These are phyloP conservation scores for Acanthamoeba royreba DNA, from an alignment of 208 protist genomes.

Conservation along the genomic window DNA sequence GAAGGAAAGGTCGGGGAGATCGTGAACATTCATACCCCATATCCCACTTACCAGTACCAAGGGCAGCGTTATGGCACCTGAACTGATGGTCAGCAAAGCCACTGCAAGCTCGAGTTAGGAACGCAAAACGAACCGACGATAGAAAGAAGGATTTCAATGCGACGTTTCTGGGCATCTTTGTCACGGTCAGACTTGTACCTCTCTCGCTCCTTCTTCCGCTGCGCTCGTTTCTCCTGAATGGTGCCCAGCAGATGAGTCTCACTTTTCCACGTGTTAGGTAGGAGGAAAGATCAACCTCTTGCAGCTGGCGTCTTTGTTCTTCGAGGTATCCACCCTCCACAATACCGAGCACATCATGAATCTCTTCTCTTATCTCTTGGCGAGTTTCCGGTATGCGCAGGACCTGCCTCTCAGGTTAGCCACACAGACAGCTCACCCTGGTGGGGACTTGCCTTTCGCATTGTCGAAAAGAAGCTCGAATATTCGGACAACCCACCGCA, in stretches of 20 bases:
- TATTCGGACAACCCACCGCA: conserved; percentile 7
- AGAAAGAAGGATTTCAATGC: neutral
- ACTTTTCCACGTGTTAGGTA: neutral
- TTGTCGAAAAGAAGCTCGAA: conserved; percentile 3
- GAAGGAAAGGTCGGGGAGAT: conserved; percentile 3
- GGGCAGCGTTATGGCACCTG: conserved; percentile 25
- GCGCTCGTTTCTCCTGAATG: neutral
- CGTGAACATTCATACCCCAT: neutral
- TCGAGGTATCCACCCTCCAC: conserved; percentile 13
- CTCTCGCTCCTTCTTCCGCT: neutral
- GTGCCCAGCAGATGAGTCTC: neutral
- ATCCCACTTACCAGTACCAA: conserved; percentile 7
- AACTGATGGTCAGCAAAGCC: neutral
- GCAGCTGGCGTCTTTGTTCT: neutral
- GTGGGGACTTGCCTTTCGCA: neutral
- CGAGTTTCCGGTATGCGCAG: neutral
- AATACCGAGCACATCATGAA: conserved; percentile 18
- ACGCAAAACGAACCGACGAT: neutral
- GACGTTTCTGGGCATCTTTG: conserved; percentile 1
- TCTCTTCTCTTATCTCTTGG: conserved; percentile 18
- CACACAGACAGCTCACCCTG: neutral
- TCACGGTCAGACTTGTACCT: neutral
- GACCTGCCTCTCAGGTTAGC: neutral
- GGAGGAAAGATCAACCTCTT: neutral
- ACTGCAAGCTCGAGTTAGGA: too few species aligned